Conservation (phyloP, 257 asterid species). For the Nicotiana sylvestris region DNA sequence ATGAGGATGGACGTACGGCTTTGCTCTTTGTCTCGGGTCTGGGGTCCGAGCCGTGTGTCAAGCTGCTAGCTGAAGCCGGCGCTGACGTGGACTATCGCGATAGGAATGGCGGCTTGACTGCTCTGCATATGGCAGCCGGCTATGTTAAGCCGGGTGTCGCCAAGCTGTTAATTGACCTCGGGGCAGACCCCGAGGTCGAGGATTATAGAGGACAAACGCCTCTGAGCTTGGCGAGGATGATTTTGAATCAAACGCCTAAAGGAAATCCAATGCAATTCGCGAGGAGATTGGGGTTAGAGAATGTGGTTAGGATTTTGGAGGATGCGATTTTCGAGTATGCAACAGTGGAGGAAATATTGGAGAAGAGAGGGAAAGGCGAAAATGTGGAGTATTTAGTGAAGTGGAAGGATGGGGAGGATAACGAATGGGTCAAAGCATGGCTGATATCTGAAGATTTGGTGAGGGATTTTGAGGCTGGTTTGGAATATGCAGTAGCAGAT, state of each 20-base stretch:
- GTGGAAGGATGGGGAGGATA: constrained; percentile 83
- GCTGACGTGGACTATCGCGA: constrained; percentile 59
- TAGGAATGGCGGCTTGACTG: constrained; percentile 61
- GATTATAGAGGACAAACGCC: constrained; percentile 68
- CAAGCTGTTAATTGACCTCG: constrained; percentile 42
- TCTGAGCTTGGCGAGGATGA: constrained; percentile 64
- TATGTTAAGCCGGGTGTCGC: constrained; percentile 72
- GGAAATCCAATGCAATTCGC: constrained; percentile 68
- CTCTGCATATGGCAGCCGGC: constrained; percentile 91
- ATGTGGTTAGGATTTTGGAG: constrained; percentile 52
- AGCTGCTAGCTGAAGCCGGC: constrained; percentile 61
- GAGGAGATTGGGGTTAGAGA: constrained; percentile 74
- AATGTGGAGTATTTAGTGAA: constrained; percentile 68
- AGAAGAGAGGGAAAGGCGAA: constrained; percentile 79
- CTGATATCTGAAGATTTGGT: constrained; percentile 68
- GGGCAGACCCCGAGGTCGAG: constrained; percentile 62
- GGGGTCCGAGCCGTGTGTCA: constrained; percentile 78
- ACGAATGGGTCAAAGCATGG: constrained; percentile 76
- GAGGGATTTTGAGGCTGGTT: constrained; percentile 73
- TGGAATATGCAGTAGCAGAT: constrained; percentile 92
- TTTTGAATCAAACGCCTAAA: constrained; percentile 60
- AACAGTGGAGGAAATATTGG: constrained; percentile 74
- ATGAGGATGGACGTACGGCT: constrained; percentile 78
- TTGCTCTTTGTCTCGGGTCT: constrained; percentile 83
- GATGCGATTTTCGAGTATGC: constrained; percentile 75